Percentiles rank a stretch among this genome's conserved stretches.
Conservation (phyloP, 73 alveolate species). For the Symbiodinium pilosum region DNA sequence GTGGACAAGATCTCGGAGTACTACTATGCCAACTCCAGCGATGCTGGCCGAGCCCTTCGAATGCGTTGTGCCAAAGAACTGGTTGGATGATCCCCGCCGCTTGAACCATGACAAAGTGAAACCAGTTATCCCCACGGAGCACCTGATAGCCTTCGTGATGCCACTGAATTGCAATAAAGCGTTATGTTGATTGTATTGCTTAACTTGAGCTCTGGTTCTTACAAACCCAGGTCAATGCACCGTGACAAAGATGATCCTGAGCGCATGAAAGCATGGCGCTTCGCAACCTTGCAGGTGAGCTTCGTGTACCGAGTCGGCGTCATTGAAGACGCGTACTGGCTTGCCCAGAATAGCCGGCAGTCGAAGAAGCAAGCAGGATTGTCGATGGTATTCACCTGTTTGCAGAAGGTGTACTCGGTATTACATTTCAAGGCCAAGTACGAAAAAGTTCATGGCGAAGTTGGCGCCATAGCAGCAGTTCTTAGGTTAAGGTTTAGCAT, state of each 20-base stretch:
- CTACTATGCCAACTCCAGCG: not conserved
- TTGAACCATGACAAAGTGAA: not conserved
- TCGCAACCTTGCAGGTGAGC: not conserved
- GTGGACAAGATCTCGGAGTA: not conserved
- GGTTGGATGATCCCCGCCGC: not conserved
- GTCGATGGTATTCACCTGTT: not conserved
- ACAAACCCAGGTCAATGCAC: not conserved
- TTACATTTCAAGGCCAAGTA: not conserved
- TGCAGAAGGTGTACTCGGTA: not conserved
- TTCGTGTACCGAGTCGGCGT: not conserved
- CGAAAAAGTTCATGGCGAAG: no score
- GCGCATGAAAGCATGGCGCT: not conserved
- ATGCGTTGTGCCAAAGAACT: not conserved
- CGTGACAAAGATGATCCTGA: not conserved
- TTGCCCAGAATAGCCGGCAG: not conserved
- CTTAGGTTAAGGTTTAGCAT: no score
- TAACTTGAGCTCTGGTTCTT: no score
- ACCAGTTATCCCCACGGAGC: not conserved
- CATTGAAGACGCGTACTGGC: not conserved
- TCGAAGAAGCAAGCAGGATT: not conserved
- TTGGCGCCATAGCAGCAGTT: no score
- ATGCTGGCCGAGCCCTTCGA: not conserved
- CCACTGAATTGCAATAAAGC: not conserved
- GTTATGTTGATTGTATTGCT: no score
- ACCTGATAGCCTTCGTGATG: not conserved